These are phyloP conservation scores for Lecanicillium sp. DNA, from an alignment of 2,329 filamentous ascomycete genomes.

Conservation along the genomic window DNA sequence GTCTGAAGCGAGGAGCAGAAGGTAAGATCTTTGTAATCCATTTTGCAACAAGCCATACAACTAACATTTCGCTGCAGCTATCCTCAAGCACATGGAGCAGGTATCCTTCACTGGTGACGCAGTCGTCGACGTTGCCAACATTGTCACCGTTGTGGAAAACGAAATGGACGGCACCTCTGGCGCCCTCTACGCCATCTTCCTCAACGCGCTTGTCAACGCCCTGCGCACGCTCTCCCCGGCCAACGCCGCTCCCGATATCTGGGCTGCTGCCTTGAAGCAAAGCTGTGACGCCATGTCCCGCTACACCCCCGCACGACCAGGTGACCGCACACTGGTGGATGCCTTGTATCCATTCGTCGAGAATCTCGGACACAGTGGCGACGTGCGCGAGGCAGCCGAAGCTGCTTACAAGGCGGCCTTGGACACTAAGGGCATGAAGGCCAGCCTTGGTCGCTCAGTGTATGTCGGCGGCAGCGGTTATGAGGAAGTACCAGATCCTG, in stretches of 20 bases:
- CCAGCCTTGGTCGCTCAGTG: constrained; percentile 60
- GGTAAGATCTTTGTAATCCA: constrained; percentile 30
- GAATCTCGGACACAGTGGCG: constrained; percentile 53
- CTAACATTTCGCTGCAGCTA: constrained; percentile 29
- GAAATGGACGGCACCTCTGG: constrained; percentile 56
- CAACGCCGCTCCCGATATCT: constrained; percentile 30
- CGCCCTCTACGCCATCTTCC: constrained; percentile 68
- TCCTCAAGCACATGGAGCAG: constrained; percentile 40
- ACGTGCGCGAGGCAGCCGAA: constrained; percentile 63
- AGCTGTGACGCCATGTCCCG: constrained; percentile 63
- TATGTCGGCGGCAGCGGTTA: constrained; percentile 36
- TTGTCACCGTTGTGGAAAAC: constrained; percentile 46
- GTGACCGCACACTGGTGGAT: constrained; percentile 86
- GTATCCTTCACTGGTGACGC: constrained; percentile 40
- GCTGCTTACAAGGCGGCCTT: constrained; percentile 71
- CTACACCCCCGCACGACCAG: constrained; percentile 84
- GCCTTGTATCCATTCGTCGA: constrained; percentile 83
- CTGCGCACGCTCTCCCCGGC: constrained; percentile 35
- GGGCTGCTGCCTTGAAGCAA: constrained; percentile 60
- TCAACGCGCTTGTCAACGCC: constrained; percentile 71
- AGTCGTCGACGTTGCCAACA: constrained; percentile 41
- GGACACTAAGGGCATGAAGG: constrained; percentile 84
- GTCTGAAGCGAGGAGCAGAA: constrained; percentile 80
- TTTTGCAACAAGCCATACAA: not conserved
- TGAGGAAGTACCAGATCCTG: constrained; percentile 49